Evolutionary conservation across 352 stramenopile species (phyloP), one percentile per base, ranked within the genome.

Genomic region (Phytophthora europaea): DNA sequence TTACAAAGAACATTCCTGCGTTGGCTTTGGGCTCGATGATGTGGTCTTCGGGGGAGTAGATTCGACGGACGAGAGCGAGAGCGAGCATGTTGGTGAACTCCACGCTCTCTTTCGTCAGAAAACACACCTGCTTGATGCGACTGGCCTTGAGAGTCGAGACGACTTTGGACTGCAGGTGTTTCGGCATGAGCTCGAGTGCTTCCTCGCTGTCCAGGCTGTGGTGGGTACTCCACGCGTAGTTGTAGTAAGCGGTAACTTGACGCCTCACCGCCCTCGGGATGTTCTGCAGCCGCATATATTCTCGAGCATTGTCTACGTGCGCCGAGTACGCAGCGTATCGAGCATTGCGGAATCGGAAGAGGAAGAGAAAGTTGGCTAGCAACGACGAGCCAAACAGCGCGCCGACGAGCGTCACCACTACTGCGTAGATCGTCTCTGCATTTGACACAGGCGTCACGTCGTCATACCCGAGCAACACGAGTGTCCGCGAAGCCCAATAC

Each of bases 1-100:
- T 87, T 0, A 92, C 85, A 28, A 94, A 94, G 52, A 91, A 94
- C 72, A 85, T 90, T 61, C 89, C 81, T 1, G 83, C 78, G 31
- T 92, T 94, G 28, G 83, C 79, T 23, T 94, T 94, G 4, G 83
- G 84, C 55, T 92, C 83, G 8, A 91, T 91, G 23, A 94, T 90
- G 7, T 76, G 75, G 36, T 94, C 83, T 16, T 65, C 67, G 0
- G 87, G 87, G 0, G 85, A 85, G 36, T 92, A 93, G 0, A 91
- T 75, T 4, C 78, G 79, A 52, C 84, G 78, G 0, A 81, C 67
- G 0, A 94, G 71, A 6, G 83, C 73, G 10, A 92, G 67, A 8
- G 83, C 85, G 1, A 93, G 55, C 40, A 82, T 51, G 31, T 94
- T 92, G 53, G 86, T 83, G 53, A 94, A 90, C 65, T 90, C 86